phyloP scores from a whole-genome alignment of 2,329 filamentous ascomycete species.

The Rutstroemia sp. region DNA sequence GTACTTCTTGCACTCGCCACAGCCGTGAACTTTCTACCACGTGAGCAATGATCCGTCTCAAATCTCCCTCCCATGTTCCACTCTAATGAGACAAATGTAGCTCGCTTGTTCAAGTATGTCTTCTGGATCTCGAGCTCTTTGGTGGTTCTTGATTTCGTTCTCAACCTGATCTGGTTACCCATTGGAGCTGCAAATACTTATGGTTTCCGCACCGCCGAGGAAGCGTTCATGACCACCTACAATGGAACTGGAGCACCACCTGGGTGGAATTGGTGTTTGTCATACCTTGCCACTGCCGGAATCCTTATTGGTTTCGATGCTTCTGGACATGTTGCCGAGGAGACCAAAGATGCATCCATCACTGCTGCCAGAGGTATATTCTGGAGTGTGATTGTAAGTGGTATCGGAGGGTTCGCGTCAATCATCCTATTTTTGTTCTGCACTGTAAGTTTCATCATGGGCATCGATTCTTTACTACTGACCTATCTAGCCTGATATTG shows the following conservation, averaged over 20 bases:
- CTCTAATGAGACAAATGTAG: not conserved
- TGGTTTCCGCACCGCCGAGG: constrained; percentile 12
- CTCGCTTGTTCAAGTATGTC: constrained; percentile 10
- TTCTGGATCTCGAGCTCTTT: constrained; percentile 13
- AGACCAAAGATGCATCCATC: constrained; percentile 11
- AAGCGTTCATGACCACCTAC: constrained; percentile 14
- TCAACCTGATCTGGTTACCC: constrained; percentile 15
- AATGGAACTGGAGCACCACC: constrained; percentile 11
- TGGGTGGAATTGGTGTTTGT: constrained; percentile 14
- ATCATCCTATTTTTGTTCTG: constrained; percentile 14
- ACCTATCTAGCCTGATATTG: constrained; percentile 3
- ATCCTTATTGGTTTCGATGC: constrained; percentile 13
- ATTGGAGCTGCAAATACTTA: constrained; percentile 11
- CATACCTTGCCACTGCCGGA: constrained; percentile 12
- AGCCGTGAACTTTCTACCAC: constrained; percentile 13
- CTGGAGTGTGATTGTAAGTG: constrained; percentile 12
- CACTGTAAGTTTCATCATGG: not conserved
- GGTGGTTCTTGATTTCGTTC: constrained; percentile 12
- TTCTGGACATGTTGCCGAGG: constrained; percentile 14
- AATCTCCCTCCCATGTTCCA: not conserved
- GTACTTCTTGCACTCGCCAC: constrained; percentile 12
- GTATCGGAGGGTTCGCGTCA: constrained; percentile 10
- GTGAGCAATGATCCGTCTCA: not conserved
- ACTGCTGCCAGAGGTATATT: constrained; percentile 15
- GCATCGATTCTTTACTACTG: not conserved